These are phyloP conservation scores for Candida tibetensis DNA, from an alignment of 805 yeast genomes.

Conservation along the genomic window DNA sequence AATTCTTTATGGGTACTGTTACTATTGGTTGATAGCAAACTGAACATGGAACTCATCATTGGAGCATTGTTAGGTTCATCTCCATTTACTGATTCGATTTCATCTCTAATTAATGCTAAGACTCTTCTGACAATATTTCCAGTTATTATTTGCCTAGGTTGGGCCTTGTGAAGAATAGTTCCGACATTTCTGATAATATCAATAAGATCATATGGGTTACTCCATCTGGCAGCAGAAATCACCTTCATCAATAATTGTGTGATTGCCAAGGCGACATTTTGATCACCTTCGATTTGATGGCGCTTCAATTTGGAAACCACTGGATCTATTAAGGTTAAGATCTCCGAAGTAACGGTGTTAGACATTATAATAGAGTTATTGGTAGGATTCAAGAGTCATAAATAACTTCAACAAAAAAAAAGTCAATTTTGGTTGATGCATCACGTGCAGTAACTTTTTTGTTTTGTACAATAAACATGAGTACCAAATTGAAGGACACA, in stretches of 20 bases:
- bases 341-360: constrained; percentile 19
- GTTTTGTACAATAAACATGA: too few species aligned
- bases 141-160: constrained; percentile 82
- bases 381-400: not conserved
- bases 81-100: constrained; percentile 52
- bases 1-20: constrained; percentile 20
- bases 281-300: constrained; percentile 79
- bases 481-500: not conserved
- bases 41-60: constrained; percentile 82
- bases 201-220: constrained; percentile 68
- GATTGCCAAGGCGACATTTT: constrained; percentile 79
- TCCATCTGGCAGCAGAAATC: constrained; percentile 87
- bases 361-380: not conserved
- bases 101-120: constrained; percentile 82
- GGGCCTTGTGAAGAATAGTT: constrained; percentile 64
- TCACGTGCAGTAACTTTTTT: constrained; percentile 7
- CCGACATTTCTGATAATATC: constrained; percentile 74
- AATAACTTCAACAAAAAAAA: constrained; percentile 3
- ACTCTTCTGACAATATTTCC: constrained; percentile 93
- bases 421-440: constrained; percentile 1
- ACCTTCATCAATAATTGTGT: constrained; percentile 85
- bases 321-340: constrained; percentile 35
- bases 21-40: constrained; percentile 58
- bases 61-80: constrained; percentile 37
- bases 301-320: constrained; percentile 62